Percentiles rank a stretch among this genome's conserved stretches.
Evolutionary conservation across 441 rosid genomes (phyloP).

Genomic region (Mallotus repandus): DNA sequence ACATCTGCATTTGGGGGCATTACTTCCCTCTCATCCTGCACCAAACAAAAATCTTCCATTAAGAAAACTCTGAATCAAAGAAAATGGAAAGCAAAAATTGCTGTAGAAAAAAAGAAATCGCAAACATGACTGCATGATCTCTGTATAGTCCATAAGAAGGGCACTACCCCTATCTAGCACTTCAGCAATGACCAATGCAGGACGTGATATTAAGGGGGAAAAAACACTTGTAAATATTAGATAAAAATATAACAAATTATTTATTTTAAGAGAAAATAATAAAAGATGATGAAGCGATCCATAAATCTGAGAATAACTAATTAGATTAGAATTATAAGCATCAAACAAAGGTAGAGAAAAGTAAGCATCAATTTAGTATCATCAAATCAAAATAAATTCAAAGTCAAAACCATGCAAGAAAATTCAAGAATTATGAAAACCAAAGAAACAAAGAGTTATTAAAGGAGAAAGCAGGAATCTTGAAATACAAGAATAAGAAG

Average conservation of each 20-base stretch:
- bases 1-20: conserved; percentile 55
- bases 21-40: conserved; percentile 72
- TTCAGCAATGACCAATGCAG: too few species aligned
- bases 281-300: too few species aligned
- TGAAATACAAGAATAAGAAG: not conserved
- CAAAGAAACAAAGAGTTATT: too few species aligned
- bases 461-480: not conserved
- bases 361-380: not conserved
- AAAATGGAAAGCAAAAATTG: not conserved
- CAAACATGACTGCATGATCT: too few species aligned
- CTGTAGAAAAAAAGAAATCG: too few species aligned
- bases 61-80: not conserved
- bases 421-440: too few species aligned
- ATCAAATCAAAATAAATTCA: not conserved
- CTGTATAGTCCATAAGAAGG: too few species aligned
- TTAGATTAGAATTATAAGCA: not conserved
- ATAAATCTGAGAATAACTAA: not conserved
- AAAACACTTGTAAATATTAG: too few species aligned
- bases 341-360: not conserved
- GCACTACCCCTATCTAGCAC: too few species aligned
- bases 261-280: too few species aligned
- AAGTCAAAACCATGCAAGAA: not conserved
- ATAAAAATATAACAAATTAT: too few species aligned
- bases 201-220: not conserved
- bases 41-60: conserved; percentile 16